Percentiles rank a stretch among this genome's conserved stretches.
Conservation (phyloP, 495 filamentous ascomycete species). For the Penicillium ucsense region DNA sequence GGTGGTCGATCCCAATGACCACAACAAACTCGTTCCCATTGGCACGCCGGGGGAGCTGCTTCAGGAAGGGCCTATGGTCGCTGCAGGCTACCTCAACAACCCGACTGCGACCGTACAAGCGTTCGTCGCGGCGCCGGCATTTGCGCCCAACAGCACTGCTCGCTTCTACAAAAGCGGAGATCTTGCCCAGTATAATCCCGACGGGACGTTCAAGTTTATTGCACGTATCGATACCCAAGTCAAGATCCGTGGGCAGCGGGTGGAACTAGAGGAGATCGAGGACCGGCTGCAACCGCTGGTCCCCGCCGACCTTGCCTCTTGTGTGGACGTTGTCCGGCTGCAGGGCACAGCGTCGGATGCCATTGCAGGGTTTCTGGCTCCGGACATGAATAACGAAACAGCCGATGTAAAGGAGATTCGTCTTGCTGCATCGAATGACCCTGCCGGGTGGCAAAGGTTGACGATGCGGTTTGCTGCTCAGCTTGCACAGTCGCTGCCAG, state of each 20-base stretch:
- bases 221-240: background rate
- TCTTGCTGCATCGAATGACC: background rate
- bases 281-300: background rate
- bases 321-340: background rate
- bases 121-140: background rate
- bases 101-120: background rate
- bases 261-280: background rate
- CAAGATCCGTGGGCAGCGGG: background rate
- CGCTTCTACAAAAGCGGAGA: background rate
- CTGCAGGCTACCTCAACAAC: background rate
- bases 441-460: too few species aligned
- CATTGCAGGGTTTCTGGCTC: background rate
- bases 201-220: background rate
- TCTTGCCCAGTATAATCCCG: background rate
- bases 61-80: background rate
- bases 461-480: background rate
- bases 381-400: background rate
- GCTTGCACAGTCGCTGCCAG: background rate
- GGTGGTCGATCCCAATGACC: background rate
- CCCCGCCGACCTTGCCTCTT: background rate
- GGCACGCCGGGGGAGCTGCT: background rate
- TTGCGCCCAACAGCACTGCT: background rate
- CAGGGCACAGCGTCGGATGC: background rate
- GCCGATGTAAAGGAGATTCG: background rate
- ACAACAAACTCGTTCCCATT: background rate